These are phyloP conservation scores for Sphagnum magellanicum DNA, from an alignment of 228 moss, liverwort and hornwort genomes.

Conservation along the genomic window DNA sequence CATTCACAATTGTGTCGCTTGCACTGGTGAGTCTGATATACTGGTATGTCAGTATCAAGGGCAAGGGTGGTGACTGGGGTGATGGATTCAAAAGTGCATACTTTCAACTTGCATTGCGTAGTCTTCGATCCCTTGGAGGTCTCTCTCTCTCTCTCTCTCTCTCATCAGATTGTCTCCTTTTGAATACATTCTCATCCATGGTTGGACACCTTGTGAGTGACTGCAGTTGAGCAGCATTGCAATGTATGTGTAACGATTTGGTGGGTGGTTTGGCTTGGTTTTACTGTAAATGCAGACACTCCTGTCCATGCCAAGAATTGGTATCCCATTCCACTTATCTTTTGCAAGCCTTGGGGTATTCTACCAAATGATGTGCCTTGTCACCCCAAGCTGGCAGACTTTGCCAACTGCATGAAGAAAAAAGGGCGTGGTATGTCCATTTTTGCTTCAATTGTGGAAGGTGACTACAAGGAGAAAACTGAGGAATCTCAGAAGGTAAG, in stretches of 20 bases:
- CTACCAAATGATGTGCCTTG: slow-evolving; percentile 83
- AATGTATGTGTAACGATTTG: no score
- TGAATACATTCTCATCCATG: no score
- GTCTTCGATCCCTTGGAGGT: slow-evolving; percentile 99
- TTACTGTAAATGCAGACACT: slow-evolving; percentile 48
- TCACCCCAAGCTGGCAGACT: slow-evolving; percentile 95
- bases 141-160: not conserved
- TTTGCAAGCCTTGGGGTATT: slow-evolving; percentile 99
- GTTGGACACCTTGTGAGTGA: no score
- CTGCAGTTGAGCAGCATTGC: no score
- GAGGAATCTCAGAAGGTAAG: slow-evolving; percentile 75
- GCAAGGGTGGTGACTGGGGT: slow-evolving; percentile 99
- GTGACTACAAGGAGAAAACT: slow-evolving; percentile 79
- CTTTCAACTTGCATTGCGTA: slow-evolving; percentile 95
- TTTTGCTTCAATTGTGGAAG: slow-evolving; percentile 92
- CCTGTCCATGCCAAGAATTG: slow-evolving; percentile 99
- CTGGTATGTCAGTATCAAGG: slow-evolving; percentile 98
- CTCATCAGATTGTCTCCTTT: no score
- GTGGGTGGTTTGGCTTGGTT: not conserved
- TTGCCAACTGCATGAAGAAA: slow-evolving; percentile 99
- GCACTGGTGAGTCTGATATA: slow-evolving; percentile 87
- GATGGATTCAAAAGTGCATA: slow-evolving; percentile 99
- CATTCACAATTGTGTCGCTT: slow-evolving; percentile 79
- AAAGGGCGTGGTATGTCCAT: slow-evolving; percentile 99
- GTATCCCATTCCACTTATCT: slow-evolving; percentile 96